Evolutionary conservation across 2,329 filamentous ascomycete species (phyloP), one percentile per base, ranked within the genome.

Genomic region (Mariannaea elegans): DNA sequence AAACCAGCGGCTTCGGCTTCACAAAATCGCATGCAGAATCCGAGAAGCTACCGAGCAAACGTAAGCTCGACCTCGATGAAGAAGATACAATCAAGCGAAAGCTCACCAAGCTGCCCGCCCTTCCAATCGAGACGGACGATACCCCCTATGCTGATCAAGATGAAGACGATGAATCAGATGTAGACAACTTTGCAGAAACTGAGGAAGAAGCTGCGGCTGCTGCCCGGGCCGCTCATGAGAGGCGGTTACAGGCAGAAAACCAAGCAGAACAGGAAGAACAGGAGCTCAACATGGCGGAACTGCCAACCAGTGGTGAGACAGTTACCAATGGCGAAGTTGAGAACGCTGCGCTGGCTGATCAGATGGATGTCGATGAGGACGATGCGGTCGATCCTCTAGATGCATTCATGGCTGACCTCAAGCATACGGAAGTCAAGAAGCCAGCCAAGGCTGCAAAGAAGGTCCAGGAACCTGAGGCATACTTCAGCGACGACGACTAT

Each of bases 151-250:
- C 81, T 70, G 84, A 85, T 71, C 84, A 87, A 74, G 87, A 88
- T 56, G 88, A 87, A 46, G 89, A 90, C 53, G 87, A 89, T 53
- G 91, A 91, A 50, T 90, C 89, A 50, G 91, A 93, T 67, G 87
- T 87, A 51, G 90, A 90, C 63, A 90, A 89, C 71, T 92, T 94
- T 71, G 90, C 89, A 47, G 91, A 87, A 16, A 94, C 88, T 23
- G 94, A 97, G 73, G 94, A 97, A 73, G 93, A 95, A 74, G 89
- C 90, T 56, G 91, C 92, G 1, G 93, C 93, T 19, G 94, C 93
- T 9, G 92, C 93, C 53, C 87, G 93, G 62, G 90, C 91, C 21
- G 92, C 93, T 5, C 93, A 93, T 49, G 93, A 97, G 77, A 90
- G 91, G 69, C 91, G 94, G 36, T 81, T 82, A 24, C 79, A 84